Evolutionary conservation across 2,329 filamentous ascomycete species (phyloP), one percentile per base, ranked within the genome.

Genomic region (Fusarium phyllophilum): DNA sequence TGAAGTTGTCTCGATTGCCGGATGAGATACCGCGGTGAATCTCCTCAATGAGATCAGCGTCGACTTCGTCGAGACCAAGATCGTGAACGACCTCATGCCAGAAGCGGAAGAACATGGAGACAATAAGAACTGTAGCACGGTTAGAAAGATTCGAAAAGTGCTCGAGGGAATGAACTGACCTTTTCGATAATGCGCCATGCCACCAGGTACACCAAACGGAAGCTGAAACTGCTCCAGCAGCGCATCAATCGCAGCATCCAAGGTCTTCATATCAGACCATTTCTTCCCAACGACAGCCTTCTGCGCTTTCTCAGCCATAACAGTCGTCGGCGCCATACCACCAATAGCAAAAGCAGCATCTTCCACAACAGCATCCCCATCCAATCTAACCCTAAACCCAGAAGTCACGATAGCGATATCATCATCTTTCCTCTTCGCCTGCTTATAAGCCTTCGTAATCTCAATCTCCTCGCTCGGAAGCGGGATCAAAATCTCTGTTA

Each of bases 71-170:
- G 5, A 61, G 58, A 14, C 15, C 29, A 1, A 61, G 29, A 10
- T 56, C 58, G 11, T 56, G 58, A 9, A 61, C 34, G 0, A 34
- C 58, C 15, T 61, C 58, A 15, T 61, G 58, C 58, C 58, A 61
- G 36, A 61, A 61, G 6, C 58, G 58, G 58, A 61, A 61, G 46
- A 61, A 61, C 46, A 61, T 61, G 8, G 58, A 61, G 3, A 56
- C n/a, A 1, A 46, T 61, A 1, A 61, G 44, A 7, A 61, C 58
- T 61, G 15, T 4, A n/a, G 6, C 1, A 18, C 1, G 1, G 4
- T 61, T 55, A 61, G 56, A 0, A 9, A 33, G 1, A 17, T 6
- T 3, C 3, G 7, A 13, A 6, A 2, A 5, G 15, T 6, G 6
- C 15, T 24, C 0, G 2, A 0, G 2, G 12, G 4, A 11, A 8